Evolutionary conservation across 352 stramenopile genomes (phyloP).

Genomic region (Globisporangium spiculum): DNA sequence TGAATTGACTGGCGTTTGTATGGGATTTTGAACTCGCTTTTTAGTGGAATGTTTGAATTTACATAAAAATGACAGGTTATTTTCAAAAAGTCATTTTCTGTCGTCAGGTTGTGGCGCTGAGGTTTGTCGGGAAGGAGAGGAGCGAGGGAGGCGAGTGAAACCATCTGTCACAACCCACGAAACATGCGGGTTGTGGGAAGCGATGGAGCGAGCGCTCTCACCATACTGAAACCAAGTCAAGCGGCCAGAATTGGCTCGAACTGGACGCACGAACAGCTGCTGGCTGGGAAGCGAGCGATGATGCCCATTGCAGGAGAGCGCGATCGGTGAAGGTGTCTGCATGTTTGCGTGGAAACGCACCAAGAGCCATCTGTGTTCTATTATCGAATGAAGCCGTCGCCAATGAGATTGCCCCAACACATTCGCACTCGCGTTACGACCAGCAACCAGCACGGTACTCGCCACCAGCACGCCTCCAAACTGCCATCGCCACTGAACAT

Average conservation of each 20-base stretch:
- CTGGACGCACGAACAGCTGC: constrained; percentile 1
- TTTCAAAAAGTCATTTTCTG: neutral
- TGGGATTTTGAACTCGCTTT: neutral
- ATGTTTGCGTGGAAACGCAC: neutral
- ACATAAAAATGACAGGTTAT: neutral
- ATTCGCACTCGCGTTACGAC: neutral
- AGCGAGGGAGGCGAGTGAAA: neutral
- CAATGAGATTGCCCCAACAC: neutral
- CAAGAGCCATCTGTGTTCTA: neutral
- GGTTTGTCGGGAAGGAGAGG: neutral
- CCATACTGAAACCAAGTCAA: constrained; percentile 3
- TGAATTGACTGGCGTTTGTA: neutral
- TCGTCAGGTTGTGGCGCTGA: neutral
- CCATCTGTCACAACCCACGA: too few species aligned
- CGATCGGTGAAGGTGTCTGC: too few species aligned
- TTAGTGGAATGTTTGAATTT: neutral
- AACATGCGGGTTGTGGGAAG: neutral
- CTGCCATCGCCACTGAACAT: neutral
- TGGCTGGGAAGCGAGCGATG: neutral
- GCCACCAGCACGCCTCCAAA: neutral
- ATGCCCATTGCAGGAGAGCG: neutral
- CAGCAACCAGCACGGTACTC: neutral
- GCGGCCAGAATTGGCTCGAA: neutral
- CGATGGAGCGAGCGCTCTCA: neutral
- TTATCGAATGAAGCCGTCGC: neutral